Evolutionary conservation across 83 land plant genomes (phyloP), one percentile per base, ranked within the genome.

Genomic region (Picea abies): DNA sequence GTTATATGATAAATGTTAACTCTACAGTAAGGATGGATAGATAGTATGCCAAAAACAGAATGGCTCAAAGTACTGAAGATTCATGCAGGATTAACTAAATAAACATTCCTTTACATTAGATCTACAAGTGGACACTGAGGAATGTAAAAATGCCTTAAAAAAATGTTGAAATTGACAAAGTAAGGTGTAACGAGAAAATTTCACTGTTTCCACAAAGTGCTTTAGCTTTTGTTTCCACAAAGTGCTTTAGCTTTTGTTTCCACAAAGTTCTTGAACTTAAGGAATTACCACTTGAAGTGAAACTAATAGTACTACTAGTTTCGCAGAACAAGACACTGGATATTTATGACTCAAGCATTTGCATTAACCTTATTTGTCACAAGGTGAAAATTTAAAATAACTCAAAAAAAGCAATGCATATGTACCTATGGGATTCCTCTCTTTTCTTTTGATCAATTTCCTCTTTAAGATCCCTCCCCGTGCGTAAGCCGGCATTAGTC

Each of bases 401-500:
- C 20, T 73, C 77, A n/a, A 73, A 1, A 17, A 19, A 72, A 47
- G 35, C 25, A 39, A 17, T 32, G 73, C 44, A 52, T 41, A 16
- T 1, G 72, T 37, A 85, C 86, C 84, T 85, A n/a, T 78, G 76
- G 75, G 44, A 66, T 25, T 87, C 91, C 32, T 89, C 83, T 70
- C 83, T 82, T 71, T 84, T 91, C 78, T 83, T 91, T 81, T 79
- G 88, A 15, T 85, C 72, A 61, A 82, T 87, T 71, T 86, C 91
- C 62, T 87, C 85, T 64, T 88, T 80, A n/a, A 93, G 80, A 41
- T 93, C 93, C 23, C 75, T 16, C 2, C 80, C 85, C 32, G 86
- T 76, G 63, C 88, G 72, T 67, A 93, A 82, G 29, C 95, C 95
- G 60, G 89, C 79, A 76, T 83, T 89, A 56, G 37, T 80, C 25